Evolutionary conservation across 805 yeast species (phyloP).

Genomic region (Peterozyma xylosa): DNA sequence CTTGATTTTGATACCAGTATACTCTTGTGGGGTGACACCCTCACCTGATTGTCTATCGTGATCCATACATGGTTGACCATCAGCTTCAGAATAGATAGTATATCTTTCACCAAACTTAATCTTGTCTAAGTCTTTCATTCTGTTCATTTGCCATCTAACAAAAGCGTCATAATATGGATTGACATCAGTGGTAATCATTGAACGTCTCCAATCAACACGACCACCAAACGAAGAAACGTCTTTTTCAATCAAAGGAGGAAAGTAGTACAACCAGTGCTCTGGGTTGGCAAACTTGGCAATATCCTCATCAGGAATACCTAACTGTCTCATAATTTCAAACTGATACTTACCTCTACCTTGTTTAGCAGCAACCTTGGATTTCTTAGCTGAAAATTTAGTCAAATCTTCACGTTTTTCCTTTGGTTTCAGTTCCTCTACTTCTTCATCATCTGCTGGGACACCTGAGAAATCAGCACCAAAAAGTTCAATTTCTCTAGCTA

Average conservation of each 20-base stretch:
- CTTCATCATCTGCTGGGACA: slow-evolving; percentile 58
- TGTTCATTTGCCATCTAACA: slow-evolving; percentile 93
- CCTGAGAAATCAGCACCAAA: slow-evolving; percentile 79
- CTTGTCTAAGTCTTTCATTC: slow-evolving; percentile 76
- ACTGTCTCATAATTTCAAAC: slow-evolving; percentile 92
- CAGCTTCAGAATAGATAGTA: slow-evolving; percentile 95
- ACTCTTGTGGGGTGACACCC: slow-evolving; percentile 95
- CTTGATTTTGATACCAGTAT: slow-evolving; percentile 84
- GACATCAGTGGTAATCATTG: slow-evolving; percentile 89
- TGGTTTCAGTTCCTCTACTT: slow-evolving; percentile 26
- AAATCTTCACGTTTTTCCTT: slow-evolving; percentile 55
- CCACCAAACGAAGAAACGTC: slow-evolving; percentile 84
- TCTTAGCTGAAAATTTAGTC: slow-evolving; percentile 87
- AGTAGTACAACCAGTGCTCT: slow-evolving; percentile 80
- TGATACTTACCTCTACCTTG: slow-evolving; percentile 92
- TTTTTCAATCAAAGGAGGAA: slow-evolving; percentile 82
- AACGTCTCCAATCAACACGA: slow-evolving; percentile 97
- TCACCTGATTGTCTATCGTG: slow-evolving; percentile 97
- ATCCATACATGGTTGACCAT: slow-evolving; percentile 99
- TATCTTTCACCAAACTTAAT: slow-evolving; percentile 97
- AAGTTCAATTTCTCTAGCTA: slow-evolving; percentile 83
- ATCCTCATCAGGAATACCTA: slow-evolving; percentile 81
- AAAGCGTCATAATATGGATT: slow-evolving; percentile 94
- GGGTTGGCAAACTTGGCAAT: slow-evolving; percentile 87
- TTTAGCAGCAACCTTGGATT: slow-evolving; percentile 90